Conservation (phyloP, 805 yeast species). For the Schwanniomyces polymorphus region DNA sequence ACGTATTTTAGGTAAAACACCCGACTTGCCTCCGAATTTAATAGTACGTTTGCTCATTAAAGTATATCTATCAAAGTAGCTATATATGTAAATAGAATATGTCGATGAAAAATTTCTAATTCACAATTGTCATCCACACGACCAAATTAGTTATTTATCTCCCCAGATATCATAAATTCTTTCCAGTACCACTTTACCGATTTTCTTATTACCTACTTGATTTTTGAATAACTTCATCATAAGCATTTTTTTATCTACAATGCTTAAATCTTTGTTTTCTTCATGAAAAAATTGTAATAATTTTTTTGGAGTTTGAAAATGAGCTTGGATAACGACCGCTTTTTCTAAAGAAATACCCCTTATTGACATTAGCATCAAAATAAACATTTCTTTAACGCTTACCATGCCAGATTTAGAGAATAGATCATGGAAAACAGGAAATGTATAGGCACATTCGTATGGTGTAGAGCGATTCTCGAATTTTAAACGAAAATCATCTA, state of each 20-base stretch:
- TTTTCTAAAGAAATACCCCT: slow-evolving; percentile 83
- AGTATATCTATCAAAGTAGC: not conserved
- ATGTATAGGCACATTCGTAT: slow-evolving; percentile 39
- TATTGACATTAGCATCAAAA: slow-evolving; percentile 74
- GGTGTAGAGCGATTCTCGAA: slow-evolving; percentile 30
- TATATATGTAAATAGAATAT: not conserved
- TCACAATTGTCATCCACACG: not conserved
- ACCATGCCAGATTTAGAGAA: slow-evolving; percentile 68
- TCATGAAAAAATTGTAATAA: slow-evolving; percentile 51
- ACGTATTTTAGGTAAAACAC: slow-evolving; percentile 78
- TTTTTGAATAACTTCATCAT: slow-evolving; percentile 29
- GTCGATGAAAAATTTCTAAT: not conserved
- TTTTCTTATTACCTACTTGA: slow-evolving; percentile 52
- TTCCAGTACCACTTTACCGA: slow-evolving; percentile 51
- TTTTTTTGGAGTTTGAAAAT: slow-evolving; percentile 66
- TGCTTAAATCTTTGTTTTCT: slow-evolving; percentile 15
- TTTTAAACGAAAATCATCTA: slow-evolving; percentile 44
- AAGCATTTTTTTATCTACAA: slow-evolving; percentile 28
- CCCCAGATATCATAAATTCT: slow-evolving; percentile 63
- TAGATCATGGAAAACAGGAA: slow-evolving; percentile 55
- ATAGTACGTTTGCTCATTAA: slow-evolving; percentile 52
- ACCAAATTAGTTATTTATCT: not conserved
- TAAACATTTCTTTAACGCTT: slow-evolving; percentile 74
- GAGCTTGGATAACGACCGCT: slow-evolving; percentile 72
- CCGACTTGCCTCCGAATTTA: slow-evolving; percentile 67